Base-by-base conservation (phyloP, 2,329 filamentous ascomycete species). In the Verticillium isaacii region DNA sequence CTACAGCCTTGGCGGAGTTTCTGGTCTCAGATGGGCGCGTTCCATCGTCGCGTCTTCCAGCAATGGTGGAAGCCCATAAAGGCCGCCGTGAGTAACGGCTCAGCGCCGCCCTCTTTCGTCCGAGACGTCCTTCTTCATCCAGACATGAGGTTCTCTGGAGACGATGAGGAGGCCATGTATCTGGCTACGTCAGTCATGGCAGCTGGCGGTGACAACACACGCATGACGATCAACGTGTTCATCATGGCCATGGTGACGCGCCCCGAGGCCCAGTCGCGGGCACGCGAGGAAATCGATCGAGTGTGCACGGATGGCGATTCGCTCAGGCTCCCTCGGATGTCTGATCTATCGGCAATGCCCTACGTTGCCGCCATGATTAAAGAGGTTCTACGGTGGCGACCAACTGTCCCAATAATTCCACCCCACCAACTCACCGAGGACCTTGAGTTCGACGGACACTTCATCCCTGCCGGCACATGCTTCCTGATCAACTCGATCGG, bases 161-260 rank as follows among this genome's bases (percentile, higher is more conserved):
- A 67, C 23, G 72, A 77, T 1, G 70, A 75, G 32, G 71, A 77
- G 37, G 69, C 72, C 19, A 79, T 77, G 73, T 78, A 77, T 50
- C 67, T 76, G 29, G 71, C 73, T 1, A 71, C 73, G 60, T 70
- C 57, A 2, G 52, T 80, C 5, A 72, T 82, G n/a, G 75, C 74
- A 59, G 72, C 66, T 1, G 73, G 68, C 3, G 67, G 71, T 5
- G 71, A 73, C 32, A 74, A 71, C 3, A 72, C 69, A 0, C 69
- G 71, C 5, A 68, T 59, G 45, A 69, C 62, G 11, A 64, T 66
- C 37, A 68, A 56, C 54, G 60, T 23, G 32, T 69, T 71, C 39
- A 58, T 63, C 4, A 50, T 68, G 2, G 69, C 69, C 25, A 71
- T 71, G 69, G 25, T 65, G 11, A 57, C 54, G 32, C 69, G 64